These are phyloP conservation scores for Xerocomellus dryophilus DNA, from an alignment of 768 basidiomycete genomes.

Conservation along the genomic window DNA sequence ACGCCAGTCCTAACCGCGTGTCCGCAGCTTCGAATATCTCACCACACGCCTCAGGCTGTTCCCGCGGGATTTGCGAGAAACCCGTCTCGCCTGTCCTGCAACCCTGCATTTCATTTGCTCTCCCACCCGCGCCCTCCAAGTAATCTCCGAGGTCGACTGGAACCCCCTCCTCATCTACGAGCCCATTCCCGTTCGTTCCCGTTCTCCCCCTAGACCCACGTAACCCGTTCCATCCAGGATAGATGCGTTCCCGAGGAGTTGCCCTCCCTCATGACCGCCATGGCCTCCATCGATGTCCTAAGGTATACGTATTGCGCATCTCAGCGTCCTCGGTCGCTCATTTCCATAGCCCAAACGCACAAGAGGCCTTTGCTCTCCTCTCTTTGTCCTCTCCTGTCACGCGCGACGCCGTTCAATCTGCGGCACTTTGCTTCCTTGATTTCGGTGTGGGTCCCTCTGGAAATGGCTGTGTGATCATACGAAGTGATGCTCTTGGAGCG, in stretches of 20 bases:
- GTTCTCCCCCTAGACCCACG: not conserved
- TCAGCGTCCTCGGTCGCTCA: conserved; percentile 3
- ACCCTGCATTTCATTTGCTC: conserved; percentile 85
- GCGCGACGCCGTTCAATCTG: conserved; percentile 57
- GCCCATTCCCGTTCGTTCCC: conserved; percentile 71
- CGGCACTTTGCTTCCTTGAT: conserved; percentile 59
- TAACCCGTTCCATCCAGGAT: conserved; percentile 43
- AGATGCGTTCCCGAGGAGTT: conserved; percentile 79
- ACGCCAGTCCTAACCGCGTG: conserved; percentile 7
- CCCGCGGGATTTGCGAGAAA: conserved; percentile 62
- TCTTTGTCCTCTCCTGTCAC: conserved; percentile 46
- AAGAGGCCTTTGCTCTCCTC: conserved; percentile 72
- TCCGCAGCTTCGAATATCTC: conserved; percentile 69
- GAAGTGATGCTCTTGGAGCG: conserved; percentile 71
- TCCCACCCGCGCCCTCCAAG: conserved; percentile 61
- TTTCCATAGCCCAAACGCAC: conserved; percentile 71
- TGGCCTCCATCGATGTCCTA: conserved; percentile 62
- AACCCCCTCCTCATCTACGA: conserved; percentile 71
- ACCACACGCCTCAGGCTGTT: conserved; percentile 68
- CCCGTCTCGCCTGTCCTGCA: conserved; percentile 47
- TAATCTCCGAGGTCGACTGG: conserved; percentile 72
- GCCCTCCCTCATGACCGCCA: conserved; percentile 55
- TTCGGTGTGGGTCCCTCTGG: conserved; percentile 52
- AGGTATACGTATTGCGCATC: conserved; percentile 44
- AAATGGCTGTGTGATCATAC: conserved; percentile 64